These are phyloP conservation scores for Hysterium pulicare DNA, from an alignment of 2,329 filamentous ascomycete genomes.

Conservation along the genomic window DNA sequence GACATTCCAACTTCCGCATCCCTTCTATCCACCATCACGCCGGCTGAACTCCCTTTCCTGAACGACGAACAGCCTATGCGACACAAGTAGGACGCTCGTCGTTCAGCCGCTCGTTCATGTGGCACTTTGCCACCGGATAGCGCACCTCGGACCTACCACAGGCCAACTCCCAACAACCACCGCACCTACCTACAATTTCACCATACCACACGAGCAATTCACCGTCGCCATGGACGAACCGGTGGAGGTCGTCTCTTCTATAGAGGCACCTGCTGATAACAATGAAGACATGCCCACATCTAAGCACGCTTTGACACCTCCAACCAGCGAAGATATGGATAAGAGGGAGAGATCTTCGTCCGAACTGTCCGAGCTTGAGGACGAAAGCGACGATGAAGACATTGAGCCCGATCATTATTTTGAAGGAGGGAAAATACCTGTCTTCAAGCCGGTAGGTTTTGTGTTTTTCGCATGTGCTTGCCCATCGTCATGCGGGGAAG, in stretches of 20 bases:
- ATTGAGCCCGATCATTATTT: constrained; percentile 85
- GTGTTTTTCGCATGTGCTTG: too few species aligned
- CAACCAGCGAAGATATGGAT: constrained; percentile 51
- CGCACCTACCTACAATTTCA: neutral
- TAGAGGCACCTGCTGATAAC: constrained; percentile 24
- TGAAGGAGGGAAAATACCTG: constrained; percentile 74
- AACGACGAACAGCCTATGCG: constrained; percentile 15
- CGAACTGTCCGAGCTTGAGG: constrained; percentile 48
- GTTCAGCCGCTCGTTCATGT: constrained; percentile 14
- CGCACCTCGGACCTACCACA: constrained; percentile 23
- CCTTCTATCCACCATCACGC: neutral
- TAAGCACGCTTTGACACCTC: constrained; percentile 47
- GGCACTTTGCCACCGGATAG: constrained; percentile 18
- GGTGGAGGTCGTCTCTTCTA: constrained; percentile 29
- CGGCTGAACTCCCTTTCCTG: neutral
- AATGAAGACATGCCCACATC: constrained; percentile 23
- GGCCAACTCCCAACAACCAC: constrained; percentile 16
- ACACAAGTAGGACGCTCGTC: constrained; percentile 19
- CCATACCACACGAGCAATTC: neutral
- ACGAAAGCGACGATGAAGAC: constrained; percentile 60
- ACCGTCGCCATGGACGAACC: constrained; percentile 24
- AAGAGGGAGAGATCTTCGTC: constrained; percentile 45
- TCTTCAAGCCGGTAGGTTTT: constrained; percentile 77
- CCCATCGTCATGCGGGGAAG: constrained; percentile 5
- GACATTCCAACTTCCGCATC: neutral